Percentiles rank a stretch among this genome's conserved stretches.
Conservation (phyloP, 1,139 yeast genomes). For the Taphrina wiesneri region DNA sequence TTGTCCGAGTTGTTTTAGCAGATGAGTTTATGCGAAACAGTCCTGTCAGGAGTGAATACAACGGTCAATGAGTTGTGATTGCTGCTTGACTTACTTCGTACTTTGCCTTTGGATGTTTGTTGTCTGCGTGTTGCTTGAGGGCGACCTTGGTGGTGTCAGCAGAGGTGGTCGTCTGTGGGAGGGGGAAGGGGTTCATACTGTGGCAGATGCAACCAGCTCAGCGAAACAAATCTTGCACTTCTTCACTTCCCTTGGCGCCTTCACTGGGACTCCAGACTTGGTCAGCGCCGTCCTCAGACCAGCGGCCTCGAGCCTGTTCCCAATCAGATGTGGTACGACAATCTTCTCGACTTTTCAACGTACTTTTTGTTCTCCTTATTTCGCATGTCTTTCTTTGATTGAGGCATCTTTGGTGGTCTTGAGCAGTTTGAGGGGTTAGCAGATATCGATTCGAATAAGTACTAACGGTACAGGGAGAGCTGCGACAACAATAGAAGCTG, state of each 20-base stretch:
- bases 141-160: slow-evolving; percentile 2
- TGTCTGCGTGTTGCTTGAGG: slow-evolving; percentile 26
- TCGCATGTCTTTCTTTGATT: slow-evolving; percentile 33
- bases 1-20: no score
- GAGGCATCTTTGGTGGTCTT: slow-evolving; percentile 26
- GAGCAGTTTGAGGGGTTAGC: no score
- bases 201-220: slow-evolving; percentile 24
- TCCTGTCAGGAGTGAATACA: background rate
- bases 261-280: slow-evolving; percentile 32
- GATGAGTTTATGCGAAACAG: slow-evolving; percentile 19
- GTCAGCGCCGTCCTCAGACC: slow-evolving; percentile 22
- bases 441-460: no score
- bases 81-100: slow-evolving; percentile 12
- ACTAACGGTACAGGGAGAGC: no score
- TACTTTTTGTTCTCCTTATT: slow-evolving; percentile 15
- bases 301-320: slow-evolving; percentile 27
- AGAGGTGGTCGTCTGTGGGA: no score
- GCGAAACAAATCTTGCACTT: slow-evolving; percentile 29
- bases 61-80: background rate
- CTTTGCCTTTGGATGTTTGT: slow-evolving; percentile 30
- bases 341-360: background rate
- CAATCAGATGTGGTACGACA: background rate
- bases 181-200: background rate
- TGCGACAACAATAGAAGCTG: background rate
- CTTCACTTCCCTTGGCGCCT: slow-evolving; percentile 30